Evolutionary conservation across 306 rosid genomes (phyloP).

Genomic region (Vigna reflexopilosa): DNA sequence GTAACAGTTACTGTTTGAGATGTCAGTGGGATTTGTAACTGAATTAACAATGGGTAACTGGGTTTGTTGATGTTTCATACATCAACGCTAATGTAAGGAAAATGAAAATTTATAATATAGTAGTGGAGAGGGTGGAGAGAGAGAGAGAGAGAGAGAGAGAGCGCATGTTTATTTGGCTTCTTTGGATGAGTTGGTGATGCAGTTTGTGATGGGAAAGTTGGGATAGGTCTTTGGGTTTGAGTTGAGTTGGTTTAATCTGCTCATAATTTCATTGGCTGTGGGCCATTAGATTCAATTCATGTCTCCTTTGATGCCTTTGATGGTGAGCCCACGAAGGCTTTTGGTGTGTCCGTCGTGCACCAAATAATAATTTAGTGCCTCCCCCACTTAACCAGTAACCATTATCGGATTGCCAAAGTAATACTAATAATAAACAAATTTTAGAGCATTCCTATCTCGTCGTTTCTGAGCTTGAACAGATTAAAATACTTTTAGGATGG

Average conservation of each 20-base stretch:
- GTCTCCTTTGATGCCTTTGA: constrained; percentile 37
- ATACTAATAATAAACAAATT: not conserved
- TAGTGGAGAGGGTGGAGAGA: not conserved
- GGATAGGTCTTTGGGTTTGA: not conserved
- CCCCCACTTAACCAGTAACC: constrained; percentile 28
- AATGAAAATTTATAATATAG: not conserved
- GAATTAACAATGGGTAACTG: not conserved
- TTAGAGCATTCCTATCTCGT: not conserved
- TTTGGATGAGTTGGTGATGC: not conserved
- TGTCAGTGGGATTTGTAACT: not conserved
- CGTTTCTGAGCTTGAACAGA: not conserved
- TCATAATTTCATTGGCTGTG: constrained; percentile 32
- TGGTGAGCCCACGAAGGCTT: constrained; percentile 40
- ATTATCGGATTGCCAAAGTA: not conserved
- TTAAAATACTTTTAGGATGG: too few species aligned
- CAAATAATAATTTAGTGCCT: constrained; percentile 31
- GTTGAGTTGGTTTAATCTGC: constrained; percentile 24
- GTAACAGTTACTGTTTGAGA: not conserved
- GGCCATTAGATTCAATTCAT: constrained; percentile 40
- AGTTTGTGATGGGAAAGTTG: constrained; percentile 12
- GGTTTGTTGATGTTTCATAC: not conserved
- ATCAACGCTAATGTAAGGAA: not conserved
- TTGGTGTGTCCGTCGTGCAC: constrained; percentile 52
- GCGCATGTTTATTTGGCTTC: not conserved
- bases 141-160: not conserved